Evolutionary conservation across 2,329 filamentous ascomycete species (phyloP).

Genomic region (Fusarium stilboides): DNA sequence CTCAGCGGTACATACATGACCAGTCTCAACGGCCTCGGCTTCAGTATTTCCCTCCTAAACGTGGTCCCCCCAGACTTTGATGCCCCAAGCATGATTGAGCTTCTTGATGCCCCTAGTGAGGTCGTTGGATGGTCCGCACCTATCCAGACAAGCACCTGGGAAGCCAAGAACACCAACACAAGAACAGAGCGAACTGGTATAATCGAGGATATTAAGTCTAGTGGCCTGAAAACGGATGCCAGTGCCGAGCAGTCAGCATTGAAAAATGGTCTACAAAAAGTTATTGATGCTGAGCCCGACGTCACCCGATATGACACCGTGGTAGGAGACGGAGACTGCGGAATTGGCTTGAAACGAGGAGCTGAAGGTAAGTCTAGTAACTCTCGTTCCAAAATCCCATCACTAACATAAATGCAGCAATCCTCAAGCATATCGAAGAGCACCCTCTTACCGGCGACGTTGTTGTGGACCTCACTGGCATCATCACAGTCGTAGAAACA

Average conservation of each 20-base stretch:
- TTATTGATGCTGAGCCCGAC: conserved; percentile 78
- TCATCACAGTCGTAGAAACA: conserved; percentile 69
- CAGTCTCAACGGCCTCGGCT: conserved; percentile 81
- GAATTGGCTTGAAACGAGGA: conserved; percentile 86
- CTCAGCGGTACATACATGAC: conserved; percentile 83
- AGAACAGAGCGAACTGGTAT: conserved; percentile 57
- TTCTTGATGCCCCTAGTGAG: conserved; percentile 79
- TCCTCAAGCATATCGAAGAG: conserved; percentile 65
- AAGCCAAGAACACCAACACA: conserved; percentile 66
- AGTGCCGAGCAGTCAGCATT: conserved; percentile 66
- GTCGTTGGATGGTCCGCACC: conserved; percentile 79
- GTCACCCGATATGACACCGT: conserved; percentile 84
- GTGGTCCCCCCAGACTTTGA: conserved; percentile 71
- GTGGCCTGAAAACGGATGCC: conserved; percentile 69
- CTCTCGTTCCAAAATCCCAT: not conserved
- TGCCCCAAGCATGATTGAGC: conserved; percentile 75
- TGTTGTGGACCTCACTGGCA: conserved; percentile 66
- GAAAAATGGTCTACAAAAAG: conserved; percentile 69
- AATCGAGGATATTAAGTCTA: conserved; percentile 57
- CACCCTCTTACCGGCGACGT: conserved; percentile 65
- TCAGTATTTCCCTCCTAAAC: conserved; percentile 80
- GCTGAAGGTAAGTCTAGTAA: conserved; percentile 74
- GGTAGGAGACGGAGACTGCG: conserved; percentile 92
- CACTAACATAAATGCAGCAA: conserved; percentile 58
- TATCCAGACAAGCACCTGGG: conserved; percentile 75